These are phyloP conservation scores for Macadamia tetraphylla DNA, from an alignment of 164 flowering plant genomes.

Conservation along the genomic window DNA sequence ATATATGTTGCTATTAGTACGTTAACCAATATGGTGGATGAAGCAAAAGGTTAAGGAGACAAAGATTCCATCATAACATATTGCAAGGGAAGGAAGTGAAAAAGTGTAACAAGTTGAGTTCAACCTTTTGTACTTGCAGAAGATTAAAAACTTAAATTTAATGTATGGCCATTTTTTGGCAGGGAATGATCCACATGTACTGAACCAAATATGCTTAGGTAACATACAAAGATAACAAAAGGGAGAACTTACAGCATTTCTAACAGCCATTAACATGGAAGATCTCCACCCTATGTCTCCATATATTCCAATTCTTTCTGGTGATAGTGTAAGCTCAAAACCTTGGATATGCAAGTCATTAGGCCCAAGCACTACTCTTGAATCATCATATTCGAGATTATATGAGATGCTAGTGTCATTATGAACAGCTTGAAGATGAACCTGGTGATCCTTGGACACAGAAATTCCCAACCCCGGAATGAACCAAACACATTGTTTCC, in stretches of 20 bases:
- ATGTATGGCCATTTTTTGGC: too few relatives aligned
- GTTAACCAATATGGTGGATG: too few relatives aligned
- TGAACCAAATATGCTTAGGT: not conserved
- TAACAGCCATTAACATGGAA: slow-evolving; percentile 45
- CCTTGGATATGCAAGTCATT: slow-evolving; percentile 11
- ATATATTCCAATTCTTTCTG: slow-evolving; percentile 82
- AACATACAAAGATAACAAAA: not conserved
- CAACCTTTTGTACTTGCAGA: too few relatives aligned
- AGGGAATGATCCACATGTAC: too few relatives aligned
- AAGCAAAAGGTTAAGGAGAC: too few relatives aligned
- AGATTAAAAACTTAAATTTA: too few relatives aligned
- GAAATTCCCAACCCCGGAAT: slow-evolving; percentile 49
- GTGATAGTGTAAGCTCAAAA: slow-evolving; percentile 46
- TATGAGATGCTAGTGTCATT: slow-evolving; percentile 62
- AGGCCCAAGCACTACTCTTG: slow-evolving; percentile 14
- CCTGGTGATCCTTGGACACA: slow-evolving; percentile 46
- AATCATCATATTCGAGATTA: slow-evolving; percentile 26
- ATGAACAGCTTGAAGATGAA: slow-evolving; percentile 61
- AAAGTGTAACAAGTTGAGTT: too few relatives aligned
- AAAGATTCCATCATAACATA: too few relatives aligned
- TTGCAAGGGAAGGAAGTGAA: too few relatives aligned
- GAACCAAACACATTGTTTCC: slow-evolving; percentile 98
- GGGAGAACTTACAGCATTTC: slow-evolving; percentile 51
- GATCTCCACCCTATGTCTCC: slow-evolving; percentile 75
- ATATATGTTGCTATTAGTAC: too few relatives aligned